A percentile compares a stretch with the other conserved stretches of the same genome.
phyloP scores from a whole-genome alignment of 306 rosid genomes.

The Vigna nakashimae region DNA sequence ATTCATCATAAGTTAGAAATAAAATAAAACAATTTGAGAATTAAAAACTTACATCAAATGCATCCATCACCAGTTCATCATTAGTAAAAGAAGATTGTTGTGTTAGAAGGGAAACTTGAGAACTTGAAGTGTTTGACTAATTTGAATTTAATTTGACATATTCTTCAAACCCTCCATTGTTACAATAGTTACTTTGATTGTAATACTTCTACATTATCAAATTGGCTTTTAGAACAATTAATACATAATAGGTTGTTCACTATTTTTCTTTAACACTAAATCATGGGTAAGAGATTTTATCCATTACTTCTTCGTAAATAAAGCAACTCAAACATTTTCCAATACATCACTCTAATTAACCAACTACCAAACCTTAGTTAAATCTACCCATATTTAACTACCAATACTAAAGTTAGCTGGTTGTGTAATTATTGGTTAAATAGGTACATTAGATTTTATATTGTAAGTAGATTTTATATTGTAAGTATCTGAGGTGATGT shows the following conservation, averaged over 20 bases:
- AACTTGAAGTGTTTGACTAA: too few species aligned
- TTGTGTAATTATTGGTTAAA: background rate
- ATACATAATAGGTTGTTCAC: too few species aligned
- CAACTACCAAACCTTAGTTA: background rate
- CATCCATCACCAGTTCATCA: too few species aligned
- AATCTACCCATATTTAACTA: constrained; percentile 6
- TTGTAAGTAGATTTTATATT: background rate
- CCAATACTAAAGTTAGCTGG: background rate
- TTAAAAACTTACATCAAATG: too few species aligned
- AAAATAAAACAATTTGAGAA: too few species aligned
- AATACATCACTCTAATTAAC: constrained; percentile 33
- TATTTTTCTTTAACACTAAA: background rate
- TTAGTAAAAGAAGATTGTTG: too few species aligned
- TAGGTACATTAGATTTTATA: constrained; percentile 1
- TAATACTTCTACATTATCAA: background rate
- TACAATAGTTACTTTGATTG: background rate
- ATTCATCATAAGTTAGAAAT: too few species aligned
- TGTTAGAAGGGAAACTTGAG: too few species aligned
- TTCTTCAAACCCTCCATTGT: background rate
- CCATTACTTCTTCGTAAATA: background rate
- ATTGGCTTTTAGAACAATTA: too few species aligned
- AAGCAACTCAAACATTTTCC: background rate
- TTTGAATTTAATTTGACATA: too few species aligned
- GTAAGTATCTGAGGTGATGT: background rate
- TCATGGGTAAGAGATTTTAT: background rate